These are phyloP conservation scores for Leucocoprinus leucothites DNA, from an alignment of 768 basidiomycete genomes.

Conservation along the genomic window DNA sequence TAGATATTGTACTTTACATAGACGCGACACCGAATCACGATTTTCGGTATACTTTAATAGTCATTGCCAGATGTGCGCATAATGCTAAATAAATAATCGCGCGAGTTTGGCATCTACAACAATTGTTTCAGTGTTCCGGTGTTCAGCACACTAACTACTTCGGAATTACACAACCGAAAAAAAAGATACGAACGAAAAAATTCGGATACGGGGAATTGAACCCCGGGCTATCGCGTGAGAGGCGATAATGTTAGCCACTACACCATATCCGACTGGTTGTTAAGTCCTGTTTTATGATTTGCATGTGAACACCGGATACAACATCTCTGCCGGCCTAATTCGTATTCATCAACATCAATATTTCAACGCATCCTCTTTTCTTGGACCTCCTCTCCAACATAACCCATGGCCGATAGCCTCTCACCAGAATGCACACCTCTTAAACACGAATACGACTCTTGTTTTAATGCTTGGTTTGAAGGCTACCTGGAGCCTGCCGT, in stretches of 20 bases:
- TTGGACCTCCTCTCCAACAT: background rate
- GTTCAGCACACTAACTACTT: no score
- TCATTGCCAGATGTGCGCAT: no score
- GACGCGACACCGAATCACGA: background rate
- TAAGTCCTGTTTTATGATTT: background rate
- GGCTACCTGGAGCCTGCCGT: conserved; percentile 88
- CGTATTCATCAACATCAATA: background rate
- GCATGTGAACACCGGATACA: no score
- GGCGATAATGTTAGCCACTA: conserved; percentile 22
- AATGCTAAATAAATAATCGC: background rate
- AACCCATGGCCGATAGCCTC: conserved; percentile 74
- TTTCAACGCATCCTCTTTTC: background rate
- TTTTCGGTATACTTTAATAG: background rate
- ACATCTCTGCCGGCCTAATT: background rate
- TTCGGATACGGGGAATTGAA: conserved; percentile 15
- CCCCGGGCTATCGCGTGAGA: conserved; percentile 18
- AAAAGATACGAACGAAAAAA: background rate
- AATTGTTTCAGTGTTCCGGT: no score
- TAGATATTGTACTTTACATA: background rate
- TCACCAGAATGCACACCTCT: conserved; percentile 84
- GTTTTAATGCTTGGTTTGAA: conserved; percentile 98
- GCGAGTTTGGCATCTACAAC: no score
- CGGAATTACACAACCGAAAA: no score
- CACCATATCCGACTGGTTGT: conserved; percentile 19
- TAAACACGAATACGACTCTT: conserved; percentile 87